Conservation (phyloP, 2,329 filamentous ascomycete species). For the Fusarium poae region DNA sequence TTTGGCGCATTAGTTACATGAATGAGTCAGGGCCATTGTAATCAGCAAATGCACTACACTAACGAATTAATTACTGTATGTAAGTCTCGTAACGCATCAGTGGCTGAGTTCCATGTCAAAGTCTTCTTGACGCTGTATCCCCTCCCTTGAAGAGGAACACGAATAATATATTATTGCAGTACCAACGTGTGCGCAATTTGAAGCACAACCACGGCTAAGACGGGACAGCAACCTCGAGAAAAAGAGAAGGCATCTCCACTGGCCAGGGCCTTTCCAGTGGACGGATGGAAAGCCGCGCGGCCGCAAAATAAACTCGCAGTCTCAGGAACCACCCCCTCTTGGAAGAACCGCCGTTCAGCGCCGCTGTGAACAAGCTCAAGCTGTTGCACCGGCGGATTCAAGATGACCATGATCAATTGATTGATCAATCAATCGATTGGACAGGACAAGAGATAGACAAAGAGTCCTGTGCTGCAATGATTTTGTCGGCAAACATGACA, state of each 20-base stretch:
- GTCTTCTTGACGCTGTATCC: slow-evolving; percentile 13
- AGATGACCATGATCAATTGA: slow-evolving; percentile 6
- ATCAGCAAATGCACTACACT: background rate
- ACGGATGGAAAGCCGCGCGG: slow-evolving; percentile 41
- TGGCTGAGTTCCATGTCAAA: slow-evolving; percentile 24
- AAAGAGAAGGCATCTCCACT: slow-evolving; percentile 39
- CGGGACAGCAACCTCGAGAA: slow-evolving; percentile 37
- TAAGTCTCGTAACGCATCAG: slow-evolving; percentile 24
- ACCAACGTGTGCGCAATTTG: slow-evolving; percentile 25
- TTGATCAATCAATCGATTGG: background rate
- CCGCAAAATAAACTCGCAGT: slow-evolving; percentile 43
- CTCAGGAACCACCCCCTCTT: slow-evolving; percentile 32
- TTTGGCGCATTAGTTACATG: slow-evolving; percentile 4
- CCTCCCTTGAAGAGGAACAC: slow-evolving; percentile 11
- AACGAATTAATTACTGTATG: slow-evolving; percentile 8
- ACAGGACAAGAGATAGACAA: background rate
- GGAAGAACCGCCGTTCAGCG: slow-evolving; percentile 11
- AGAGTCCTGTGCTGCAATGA: background rate
- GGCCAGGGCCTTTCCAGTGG: slow-evolving; percentile 36
- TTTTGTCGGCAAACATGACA: slow-evolving; percentile 1
- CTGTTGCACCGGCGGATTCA: slow-evolving; percentile 25
- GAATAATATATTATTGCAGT: slow-evolving; percentile 34
- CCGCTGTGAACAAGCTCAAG: slow-evolving; percentile 14
- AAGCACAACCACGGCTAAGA: slow-evolving; percentile 36
- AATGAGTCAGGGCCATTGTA: slow-evolving; percentile 14